A percentile compares a stretch with the other conserved stretches of the same genome.
Evolutionary conservation across 192 early-diverging fungal species (phyloP).

Genomic region (Backusella parvicylindrica): DNA sequence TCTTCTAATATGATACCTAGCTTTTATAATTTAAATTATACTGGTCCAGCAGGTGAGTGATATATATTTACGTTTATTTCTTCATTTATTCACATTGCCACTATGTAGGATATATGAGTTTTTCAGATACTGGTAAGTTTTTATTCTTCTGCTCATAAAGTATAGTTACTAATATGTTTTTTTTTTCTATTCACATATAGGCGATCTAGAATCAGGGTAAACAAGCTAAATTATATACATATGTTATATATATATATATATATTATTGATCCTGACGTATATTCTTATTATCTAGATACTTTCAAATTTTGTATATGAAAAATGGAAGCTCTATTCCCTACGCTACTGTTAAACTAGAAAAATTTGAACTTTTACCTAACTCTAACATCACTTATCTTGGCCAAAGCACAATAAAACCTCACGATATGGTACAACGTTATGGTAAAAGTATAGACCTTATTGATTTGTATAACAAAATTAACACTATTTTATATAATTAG

Average conservation of each 20-base stretch:
- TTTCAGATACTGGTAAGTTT: constrained; percentile 20
- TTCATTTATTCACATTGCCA: background rate
- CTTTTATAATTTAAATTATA: constrained; percentile 40
- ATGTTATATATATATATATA: too few relatives aligned
- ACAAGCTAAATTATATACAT: background rate
- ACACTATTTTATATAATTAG: background rate
- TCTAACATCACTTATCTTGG: constrained; percentile 36
- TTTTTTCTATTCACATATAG: background rate
- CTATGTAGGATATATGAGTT: constrained; percentile 25
- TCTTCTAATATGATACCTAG: constrained; percentile 33
- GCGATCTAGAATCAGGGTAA: background rate
- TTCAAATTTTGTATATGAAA: constrained; percentile 36
- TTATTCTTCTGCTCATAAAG: background rate
- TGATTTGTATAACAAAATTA: background rate
- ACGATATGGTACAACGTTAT: constrained; percentile 20
- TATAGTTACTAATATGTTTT: background rate
- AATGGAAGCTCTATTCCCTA: constrained; percentile 27
- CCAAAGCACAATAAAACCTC: constrained; percentile 25
- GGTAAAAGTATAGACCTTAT: background rate
- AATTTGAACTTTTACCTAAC: constrained; percentile 25
- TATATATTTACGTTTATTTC: background rate
- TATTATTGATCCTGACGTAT: background rate
- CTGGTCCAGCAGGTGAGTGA: constrained; percentile 37
- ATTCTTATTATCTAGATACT: constrained; percentile 27
- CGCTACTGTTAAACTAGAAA: constrained; percentile 33